Conservation (phyloP, 768 basidiomycete genomes). For the Boletus insuetus region DNA sequence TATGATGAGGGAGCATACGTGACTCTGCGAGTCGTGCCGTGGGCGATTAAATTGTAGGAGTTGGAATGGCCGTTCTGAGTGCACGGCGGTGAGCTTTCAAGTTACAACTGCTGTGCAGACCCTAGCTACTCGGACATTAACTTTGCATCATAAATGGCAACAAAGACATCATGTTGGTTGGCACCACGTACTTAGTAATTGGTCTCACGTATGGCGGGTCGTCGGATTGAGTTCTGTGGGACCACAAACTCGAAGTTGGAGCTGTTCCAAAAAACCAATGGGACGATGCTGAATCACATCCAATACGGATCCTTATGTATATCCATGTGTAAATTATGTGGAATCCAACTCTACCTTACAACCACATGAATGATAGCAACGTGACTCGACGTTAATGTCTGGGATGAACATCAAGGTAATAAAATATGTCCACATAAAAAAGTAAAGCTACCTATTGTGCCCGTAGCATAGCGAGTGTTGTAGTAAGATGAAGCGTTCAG, state of each 20-base stretch:
- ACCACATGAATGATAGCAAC: slow-evolving; percentile 14
- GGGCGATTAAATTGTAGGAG: background rate
- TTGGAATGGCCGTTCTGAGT: background rate
- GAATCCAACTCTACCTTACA: slow-evolving; percentile 10
- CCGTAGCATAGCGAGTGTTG: slow-evolving; percentile 8
- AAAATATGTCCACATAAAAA: slow-evolving; percentile 28
- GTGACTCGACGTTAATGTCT: slow-evolving; percentile 15
- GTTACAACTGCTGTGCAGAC: background rate
- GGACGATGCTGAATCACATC: background rate
- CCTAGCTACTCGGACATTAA: background rate
- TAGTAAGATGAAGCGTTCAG: background rate
- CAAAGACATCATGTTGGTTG: background rate
- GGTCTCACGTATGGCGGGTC: background rate
- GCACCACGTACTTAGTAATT: slow-evolving; percentile 2
- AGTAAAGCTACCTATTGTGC: slow-evolving; percentile 15
- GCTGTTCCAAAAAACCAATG: background rate
- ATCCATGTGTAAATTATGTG: slow-evolving; percentile 10
- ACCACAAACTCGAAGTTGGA: background rate
- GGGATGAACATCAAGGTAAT: slow-evolving; percentile 25
- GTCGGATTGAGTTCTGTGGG: background rate
- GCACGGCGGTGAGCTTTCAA: background rate
- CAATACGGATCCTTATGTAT: background rate
- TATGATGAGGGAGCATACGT: background rate
- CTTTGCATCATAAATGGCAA: background rate
- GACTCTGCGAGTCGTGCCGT: background rate